phyloP scores from a whole-genome alignment of 2,329 filamentous ascomycete species.

The Aspergillus hortae region DNA sequence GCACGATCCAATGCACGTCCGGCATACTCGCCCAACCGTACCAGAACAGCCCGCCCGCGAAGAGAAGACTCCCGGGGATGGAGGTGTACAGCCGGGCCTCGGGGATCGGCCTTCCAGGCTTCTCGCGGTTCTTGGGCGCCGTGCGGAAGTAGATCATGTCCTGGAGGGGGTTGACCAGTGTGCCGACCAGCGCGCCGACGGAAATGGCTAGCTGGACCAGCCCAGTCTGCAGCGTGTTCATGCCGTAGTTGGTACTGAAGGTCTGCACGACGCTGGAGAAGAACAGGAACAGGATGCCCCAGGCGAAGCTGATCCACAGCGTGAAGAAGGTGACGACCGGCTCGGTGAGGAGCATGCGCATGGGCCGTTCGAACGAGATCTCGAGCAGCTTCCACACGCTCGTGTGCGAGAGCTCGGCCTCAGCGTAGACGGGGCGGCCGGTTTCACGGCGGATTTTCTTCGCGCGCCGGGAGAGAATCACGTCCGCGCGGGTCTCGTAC shows the following conservation, averaged over 20 bases:
- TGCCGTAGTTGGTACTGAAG: slow-evolving; percentile 37
- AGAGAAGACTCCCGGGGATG: slow-evolving; percentile 38
- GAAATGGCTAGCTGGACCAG: slow-evolving; percentile 42
- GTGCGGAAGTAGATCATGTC: slow-evolving; percentile 26
- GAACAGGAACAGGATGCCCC: slow-evolving; percentile 44
- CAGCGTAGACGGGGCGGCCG: slow-evolving; percentile 25
- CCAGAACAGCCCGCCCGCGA: slow-evolving; percentile 33
- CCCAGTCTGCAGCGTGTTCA: slow-evolving; percentile 32
- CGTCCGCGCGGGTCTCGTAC: slow-evolving; percentile 40
- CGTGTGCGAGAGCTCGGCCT: slow-evolving; percentile 21
- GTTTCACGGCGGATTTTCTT: slow-evolving; percentile 37
- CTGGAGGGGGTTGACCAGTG: slow-evolving; percentile 39
- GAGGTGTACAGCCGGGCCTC: slow-evolving; percentile 43
- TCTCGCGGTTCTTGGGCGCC: slow-evolving; percentile 28
- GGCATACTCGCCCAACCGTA: slow-evolving; percentile 32
- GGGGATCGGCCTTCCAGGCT: slow-evolving; percentile 38
- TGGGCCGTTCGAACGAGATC: slow-evolving; percentile 39
- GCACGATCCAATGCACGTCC: slow-evolving; percentile 33
- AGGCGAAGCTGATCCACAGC: slow-evolving; percentile 44
- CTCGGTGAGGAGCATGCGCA: slow-evolving; percentile 39
- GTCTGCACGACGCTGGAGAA: slow-evolving; percentile 41
- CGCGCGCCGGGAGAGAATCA: slow-evolving; percentile 40
- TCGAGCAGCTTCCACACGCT: slow-evolving; percentile 28
- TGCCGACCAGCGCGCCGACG: slow-evolving; percentile 41
- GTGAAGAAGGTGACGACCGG: slow-evolving; percentile 44